A percentile compares a stretch with the other conserved stretches of the same genome.
These are phyloP conservation scores for Metroxylon sagu DNA, from an alignment of 176 grass and related monocot species.

Conservation along the genomic window DNA sequence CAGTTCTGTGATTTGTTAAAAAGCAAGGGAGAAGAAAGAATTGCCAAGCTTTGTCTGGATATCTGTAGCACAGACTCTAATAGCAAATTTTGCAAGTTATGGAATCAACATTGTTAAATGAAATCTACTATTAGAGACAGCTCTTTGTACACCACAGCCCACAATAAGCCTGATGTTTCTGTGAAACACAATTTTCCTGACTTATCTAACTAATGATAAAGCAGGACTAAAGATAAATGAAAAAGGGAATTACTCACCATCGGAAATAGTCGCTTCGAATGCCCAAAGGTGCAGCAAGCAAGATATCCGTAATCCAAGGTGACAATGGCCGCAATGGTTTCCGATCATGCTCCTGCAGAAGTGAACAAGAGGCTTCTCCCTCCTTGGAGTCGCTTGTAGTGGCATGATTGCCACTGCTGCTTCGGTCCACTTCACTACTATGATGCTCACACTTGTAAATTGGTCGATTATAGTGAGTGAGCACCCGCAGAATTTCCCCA, in stretches of 20 bases:
- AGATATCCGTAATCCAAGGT: constrained; percentile 97
- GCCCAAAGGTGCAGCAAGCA: constrained; percentile 87
- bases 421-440: constrained; percentile 49
- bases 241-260: constrained; percentile 49
- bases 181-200: too few relatives aligned
- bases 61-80: too few relatives aligned
- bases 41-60: too few relatives aligned
- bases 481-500: constrained; percentile 89
- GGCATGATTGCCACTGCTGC: constrained; percentile 40
- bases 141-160: too few relatives aligned
- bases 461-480: constrained; percentile 98
- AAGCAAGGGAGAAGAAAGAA: too few relatives aligned
- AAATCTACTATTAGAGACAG: too few relatives aligned
- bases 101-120: too few relatives aligned
- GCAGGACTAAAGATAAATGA: too few relatives aligned
- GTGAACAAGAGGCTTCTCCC: constrained; percentile 38
- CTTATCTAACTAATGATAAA: too few relatives aligned
- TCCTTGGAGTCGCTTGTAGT: constrained; percentile 52
- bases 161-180: too few relatives aligned
- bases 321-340: constrained; percentile 78
- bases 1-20: too few relatives aligned
- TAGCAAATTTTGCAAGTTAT: too few relatives aligned
- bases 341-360: constrained; percentile 59
- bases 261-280: constrained; percentile 99
- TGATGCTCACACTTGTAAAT: constrained; percentile 69